These are phyloP conservation scores for barrel medic (Medicago truncatula) DNA, from an alignment of 306 rosid genomes.

Conservation along the genomic window MtrunA17r5.0-ANR NC_053042.1:38823001-38823500, in stretches of 20 bases:
- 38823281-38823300: conserved; percentile 93
- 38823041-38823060: too few species aligned
- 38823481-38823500: conserved; percentile 84
- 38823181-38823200: conserved; percentile 90
- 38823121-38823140: background rate
- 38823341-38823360: conserved; percentile 70
- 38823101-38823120: too few species aligned
- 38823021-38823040: too few species aligned
- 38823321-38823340: conserved; percentile 70
- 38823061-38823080: too few species aligned
- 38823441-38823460: conserved; percentile 91
- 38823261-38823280: conserved; percentile 85
- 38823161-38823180: conserved; percentile 20
- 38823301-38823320: conserved; percentile 80
- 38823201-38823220: conserved; percentile 70
- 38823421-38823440: conserved; percentile 68
- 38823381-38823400: conserved; percentile 90
- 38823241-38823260: conserved; percentile 87
- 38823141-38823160: background rate
- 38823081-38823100: too few species aligned
- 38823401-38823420: conserved; percentile 77
- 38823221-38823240: conserved; percentile 73
- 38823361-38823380: conserved; percentile 90
- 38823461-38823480: conserved; percentile 95
- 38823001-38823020: too few species aligned